phyloP scores from a whole-genome alignment of 768 basidiomycete genomes.

The Mycena galericulata region DNA sequence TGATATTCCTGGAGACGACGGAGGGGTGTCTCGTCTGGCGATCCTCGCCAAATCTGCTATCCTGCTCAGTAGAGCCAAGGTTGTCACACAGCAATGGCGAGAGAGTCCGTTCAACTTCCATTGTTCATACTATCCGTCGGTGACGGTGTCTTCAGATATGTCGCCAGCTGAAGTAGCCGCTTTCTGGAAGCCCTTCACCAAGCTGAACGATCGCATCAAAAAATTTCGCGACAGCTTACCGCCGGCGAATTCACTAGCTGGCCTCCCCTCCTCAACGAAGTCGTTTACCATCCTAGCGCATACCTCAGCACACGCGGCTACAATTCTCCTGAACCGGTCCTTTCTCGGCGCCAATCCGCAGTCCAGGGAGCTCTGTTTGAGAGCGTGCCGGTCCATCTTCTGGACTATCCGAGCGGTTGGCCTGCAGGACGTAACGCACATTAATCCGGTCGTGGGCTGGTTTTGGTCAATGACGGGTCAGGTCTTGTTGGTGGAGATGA shows the following conservation, averaged over 20 bases:
- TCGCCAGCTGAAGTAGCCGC: conserved; percentile 33
- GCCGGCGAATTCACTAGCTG: conserved; percentile 7
- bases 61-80: conserved; percentile 40
- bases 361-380: conserved; percentile 1
- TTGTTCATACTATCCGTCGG: not conserved
- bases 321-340: conserved; percentile 21
- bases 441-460: conserved; percentile 23
- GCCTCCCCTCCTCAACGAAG: not conserved
- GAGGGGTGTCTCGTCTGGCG: not conserved
- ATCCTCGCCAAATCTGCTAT: conserved; percentile 23
- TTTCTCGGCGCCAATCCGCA: conserved; percentile 15
- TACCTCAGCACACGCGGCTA: conserved; percentile 20
- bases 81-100: conserved; percentile 33
- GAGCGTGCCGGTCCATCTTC: conserved; percentile 10
- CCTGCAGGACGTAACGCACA: not conserved
- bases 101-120: conserved; percentile 34
- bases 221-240: conserved; percentile 27
- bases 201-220: conserved; percentile 42
- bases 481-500: conserved; percentile 13
- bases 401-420: conserved; percentile 3
- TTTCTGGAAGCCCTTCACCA: conserved; percentile 38
- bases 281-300: conserved; percentile 18
- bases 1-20: not conserved
- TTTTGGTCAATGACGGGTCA: conserved; percentile 19
- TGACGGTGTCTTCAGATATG: conserved; percentile 32